Conservation (phyloP, 2,329 filamentous ascomycete species). For the Leptographium flavum region DNA sequence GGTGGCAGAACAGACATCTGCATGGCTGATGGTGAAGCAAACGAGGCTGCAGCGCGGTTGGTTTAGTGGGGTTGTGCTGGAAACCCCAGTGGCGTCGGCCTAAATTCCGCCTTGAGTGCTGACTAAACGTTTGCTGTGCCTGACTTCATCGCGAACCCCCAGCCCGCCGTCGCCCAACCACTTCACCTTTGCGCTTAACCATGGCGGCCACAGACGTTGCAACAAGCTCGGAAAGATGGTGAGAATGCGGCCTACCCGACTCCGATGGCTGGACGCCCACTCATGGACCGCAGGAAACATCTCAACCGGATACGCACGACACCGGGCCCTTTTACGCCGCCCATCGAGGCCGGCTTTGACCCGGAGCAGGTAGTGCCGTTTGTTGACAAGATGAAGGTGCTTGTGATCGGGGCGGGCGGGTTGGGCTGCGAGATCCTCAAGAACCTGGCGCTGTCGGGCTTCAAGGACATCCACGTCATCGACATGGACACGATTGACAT, state of each 20-base stretch:
- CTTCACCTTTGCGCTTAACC: not conserved
- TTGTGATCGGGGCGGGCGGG: constrained; percentile 77
- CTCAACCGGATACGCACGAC: constrained; percentile 68
- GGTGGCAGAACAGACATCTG: not conserved
- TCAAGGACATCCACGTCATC: constrained; percentile 95
- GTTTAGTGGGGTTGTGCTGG: no score
- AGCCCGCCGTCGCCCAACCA: no score
- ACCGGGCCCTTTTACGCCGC: constrained; percentile 58
- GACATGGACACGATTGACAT: constrained; percentile 99
- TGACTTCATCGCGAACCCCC: not conserved
- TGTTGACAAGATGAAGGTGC: constrained; percentile 57
- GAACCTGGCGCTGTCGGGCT: constrained; percentile 86
- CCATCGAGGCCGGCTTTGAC: constrained; percentile 38
- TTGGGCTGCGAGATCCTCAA: constrained; percentile 95
- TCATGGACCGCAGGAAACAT: constrained; percentile 48
- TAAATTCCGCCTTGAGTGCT: no score
- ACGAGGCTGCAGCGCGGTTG: no score
- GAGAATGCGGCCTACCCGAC: not conserved
- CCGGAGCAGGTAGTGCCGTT: constrained; percentile 37
- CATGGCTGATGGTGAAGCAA: no score
- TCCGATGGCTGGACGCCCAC: not conserved
- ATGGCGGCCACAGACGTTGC: not conserved
- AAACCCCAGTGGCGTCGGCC: not conserved
- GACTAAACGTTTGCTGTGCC: no score
- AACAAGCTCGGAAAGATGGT: not conserved